phyloP scores from a whole-genome alignment of 352 stramenopile genomes.

The Globisporangium emineosum region DNA sequence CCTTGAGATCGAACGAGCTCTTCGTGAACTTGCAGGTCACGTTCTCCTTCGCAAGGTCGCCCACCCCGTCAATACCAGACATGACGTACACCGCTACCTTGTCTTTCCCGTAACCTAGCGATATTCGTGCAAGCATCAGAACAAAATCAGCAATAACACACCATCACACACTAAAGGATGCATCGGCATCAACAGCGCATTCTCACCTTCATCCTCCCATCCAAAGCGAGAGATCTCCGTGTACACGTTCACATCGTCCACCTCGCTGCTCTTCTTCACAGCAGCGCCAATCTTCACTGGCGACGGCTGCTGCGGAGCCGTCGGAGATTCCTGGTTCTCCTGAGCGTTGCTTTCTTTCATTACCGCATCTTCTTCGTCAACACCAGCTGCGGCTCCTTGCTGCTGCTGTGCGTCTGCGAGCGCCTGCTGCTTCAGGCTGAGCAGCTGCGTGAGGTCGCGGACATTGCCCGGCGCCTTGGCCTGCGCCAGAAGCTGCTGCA shows the following conservation, averaged over 20 bases:
- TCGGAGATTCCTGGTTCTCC: conserved; percentile 7
- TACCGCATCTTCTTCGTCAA: not conserved
- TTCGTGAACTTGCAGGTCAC: conserved; percentile 79
- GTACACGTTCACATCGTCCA: conserved; percentile 54
- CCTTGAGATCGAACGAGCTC: conserved; percentile 82
- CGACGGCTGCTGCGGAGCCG: conserved; percentile 17
- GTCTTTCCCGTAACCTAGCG: conserved; percentile 72
- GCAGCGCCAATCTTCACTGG: conserved; percentile 27
- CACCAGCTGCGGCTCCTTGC: conserved; percentile 5
- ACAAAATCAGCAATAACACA: not conserved
- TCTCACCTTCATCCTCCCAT: conserved; percentile 77
- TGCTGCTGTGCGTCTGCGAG: conserved; percentile 27
- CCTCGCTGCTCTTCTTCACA: conserved; percentile 12
- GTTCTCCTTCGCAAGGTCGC: conserved; percentile 63
- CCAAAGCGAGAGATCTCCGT: conserved; percentile 85
- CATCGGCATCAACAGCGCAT: not conserved
- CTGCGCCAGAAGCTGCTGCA: conserved; percentile 57
- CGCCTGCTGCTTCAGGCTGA: conserved; percentile 55
- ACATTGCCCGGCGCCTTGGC: conserved; percentile 55
- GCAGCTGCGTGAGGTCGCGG: conserved; percentile 57
- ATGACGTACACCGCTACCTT: conserved; percentile 84
- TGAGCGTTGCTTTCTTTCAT: conserved; percentile 7
- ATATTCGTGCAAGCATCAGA: not conserved
- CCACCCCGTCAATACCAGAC: conserved; percentile 78
- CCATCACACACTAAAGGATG: not conserved